These are phyloP conservation scores for Ramaria sp. DNA, from an alignment of 768 basidiomycete species.

Conservation along the genomic window DNA sequence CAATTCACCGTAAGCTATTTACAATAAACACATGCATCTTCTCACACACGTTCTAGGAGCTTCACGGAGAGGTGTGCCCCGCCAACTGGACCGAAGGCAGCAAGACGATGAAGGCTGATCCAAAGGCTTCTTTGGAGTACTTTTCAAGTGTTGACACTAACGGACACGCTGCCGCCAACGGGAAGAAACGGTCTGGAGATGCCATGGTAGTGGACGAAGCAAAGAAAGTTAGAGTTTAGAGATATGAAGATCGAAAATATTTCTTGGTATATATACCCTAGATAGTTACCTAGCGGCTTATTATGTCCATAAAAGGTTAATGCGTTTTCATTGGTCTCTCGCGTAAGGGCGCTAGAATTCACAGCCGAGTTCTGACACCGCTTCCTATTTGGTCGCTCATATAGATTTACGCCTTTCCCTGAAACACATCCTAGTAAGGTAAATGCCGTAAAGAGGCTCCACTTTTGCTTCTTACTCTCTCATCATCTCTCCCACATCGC, in stretches of 20 bases:
- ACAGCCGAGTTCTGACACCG: not conserved
- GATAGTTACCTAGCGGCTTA: no score
- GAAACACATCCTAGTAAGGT: no score
- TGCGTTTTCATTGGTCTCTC: not conserved
- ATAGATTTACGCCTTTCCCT: slow-evolving; percentile 3
- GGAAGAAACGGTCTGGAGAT: slow-evolving; percentile 8
- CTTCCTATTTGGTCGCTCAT: not conserved
- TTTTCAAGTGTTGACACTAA: slow-evolving; percentile 30
- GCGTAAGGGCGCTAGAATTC: not conserved
- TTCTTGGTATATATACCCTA: not conserved
- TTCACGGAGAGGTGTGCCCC: slow-evolving; percentile 89
- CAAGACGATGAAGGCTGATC: slow-evolving; percentile 77
- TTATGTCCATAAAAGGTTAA: no score
- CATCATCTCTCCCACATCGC: not conserved
- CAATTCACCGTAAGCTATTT: slow-evolving; percentile 60
- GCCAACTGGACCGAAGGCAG: slow-evolving; percentile 78
- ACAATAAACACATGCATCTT: not conserved
- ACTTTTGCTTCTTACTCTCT: slow-evolving; percentile 6
- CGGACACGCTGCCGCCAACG: not conserved
- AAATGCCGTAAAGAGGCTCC: no score
- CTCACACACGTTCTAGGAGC: slow-evolving; percentile 37
- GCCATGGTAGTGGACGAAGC: not conserved
- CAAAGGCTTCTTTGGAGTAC: slow-evolving; percentile 62
- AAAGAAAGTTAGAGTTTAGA: slow-evolving; percentile 7
- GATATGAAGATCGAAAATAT: not conserved